These are phyloP conservation scores for Aspergillus uvarum DNA, from an alignment of 2,329 filamentous ascomycete species.

Conservation along the genomic window DNA sequence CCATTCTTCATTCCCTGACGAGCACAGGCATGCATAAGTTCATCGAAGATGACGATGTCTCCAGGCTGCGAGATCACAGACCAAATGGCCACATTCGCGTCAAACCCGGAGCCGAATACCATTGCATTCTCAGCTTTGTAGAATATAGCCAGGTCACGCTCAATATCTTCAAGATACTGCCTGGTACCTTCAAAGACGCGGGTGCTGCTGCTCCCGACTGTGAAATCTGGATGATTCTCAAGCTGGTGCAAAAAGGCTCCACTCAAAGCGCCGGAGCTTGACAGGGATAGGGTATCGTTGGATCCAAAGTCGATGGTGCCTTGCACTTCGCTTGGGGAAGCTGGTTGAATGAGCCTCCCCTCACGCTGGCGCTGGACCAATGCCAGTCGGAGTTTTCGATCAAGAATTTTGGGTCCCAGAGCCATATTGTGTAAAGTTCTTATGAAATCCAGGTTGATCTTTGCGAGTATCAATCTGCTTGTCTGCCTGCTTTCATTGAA, in stretches of 20 bases:
- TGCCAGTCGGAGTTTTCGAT: slow-evolving; percentile 4
- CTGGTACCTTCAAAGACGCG: slow-evolving; percentile 14
- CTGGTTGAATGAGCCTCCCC: slow-evolving; percentile 10
- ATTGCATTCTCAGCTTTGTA: slow-evolving; percentile 53
- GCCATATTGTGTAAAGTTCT: slow-evolving; percentile 4
- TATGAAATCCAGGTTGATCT: background rate
- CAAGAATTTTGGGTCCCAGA: slow-evolving; percentile 6
- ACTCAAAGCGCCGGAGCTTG: slow-evolving; percentile 10
- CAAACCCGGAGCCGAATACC: slow-evolving; percentile 57
- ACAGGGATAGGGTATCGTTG: slow-evolving; percentile 18
- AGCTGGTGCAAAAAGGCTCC: slow-evolving; percentile 14
- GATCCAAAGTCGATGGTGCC: slow-evolving; percentile 17
- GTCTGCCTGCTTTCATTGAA: background rate
- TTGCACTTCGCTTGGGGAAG: slow-evolving; percentile 4
- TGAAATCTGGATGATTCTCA: slow-evolving; percentile 14
- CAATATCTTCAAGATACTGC: slow-evolving; percentile 35
- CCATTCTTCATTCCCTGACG: slow-evolving; percentile 67
- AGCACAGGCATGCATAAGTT: slow-evolving; percentile 67
- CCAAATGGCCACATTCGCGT: slow-evolving; percentile 58
- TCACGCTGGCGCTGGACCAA: slow-evolving; percentile 10
- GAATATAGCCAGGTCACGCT: slow-evolving; percentile 53
- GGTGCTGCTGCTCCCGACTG: slow-evolving; percentile 11
- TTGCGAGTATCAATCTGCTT: background rate
- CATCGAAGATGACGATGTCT: slow-evolving; percentile 63
- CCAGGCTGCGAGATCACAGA: slow-evolving; percentile 52